Evolutionary conservation across 495 filamentous ascomycete species (phyloP).

Genomic region (Barbatosphaeria neglecta): DNA sequence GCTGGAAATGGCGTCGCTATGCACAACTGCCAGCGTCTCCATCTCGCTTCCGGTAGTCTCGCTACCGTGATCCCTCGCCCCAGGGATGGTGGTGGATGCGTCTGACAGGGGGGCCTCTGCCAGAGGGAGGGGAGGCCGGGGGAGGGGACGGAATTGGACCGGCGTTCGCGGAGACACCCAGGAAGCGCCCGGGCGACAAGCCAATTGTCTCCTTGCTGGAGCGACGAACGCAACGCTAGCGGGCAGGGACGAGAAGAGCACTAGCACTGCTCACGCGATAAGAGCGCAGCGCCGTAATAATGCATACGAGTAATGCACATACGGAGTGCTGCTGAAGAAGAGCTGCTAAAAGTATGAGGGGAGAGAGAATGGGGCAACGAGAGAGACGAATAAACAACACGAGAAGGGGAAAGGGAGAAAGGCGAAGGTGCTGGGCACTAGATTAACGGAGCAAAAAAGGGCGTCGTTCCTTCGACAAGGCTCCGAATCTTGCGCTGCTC

Average conservation of each 20-base stretch:
- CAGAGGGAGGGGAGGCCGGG: not conserved
- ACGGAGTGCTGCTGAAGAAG: too few species aligned
- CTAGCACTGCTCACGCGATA: too few species aligned
- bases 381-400: too few species aligned
- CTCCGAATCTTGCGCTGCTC: not conserved
- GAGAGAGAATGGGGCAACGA: not conserved
- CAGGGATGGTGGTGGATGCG: not conserved
- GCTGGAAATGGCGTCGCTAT: not conserved
- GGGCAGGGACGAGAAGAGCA: too few species aligned
- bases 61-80: not conserved
- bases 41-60: not conserved
- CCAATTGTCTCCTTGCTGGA: too few species aligned
- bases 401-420: not conserved
- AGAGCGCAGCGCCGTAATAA: too few species aligned
- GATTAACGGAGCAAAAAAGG: too few species aligned
- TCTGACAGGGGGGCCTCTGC: not conserved
- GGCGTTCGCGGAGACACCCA: too few species aligned
- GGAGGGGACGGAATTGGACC: not conserved
- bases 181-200: too few species aligned
- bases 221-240: too few species aligned
- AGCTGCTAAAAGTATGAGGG: not conserved
- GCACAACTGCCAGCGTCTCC: not conserved
- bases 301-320: too few species aligned
- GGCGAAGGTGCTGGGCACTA: not conserved
- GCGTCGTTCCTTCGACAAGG: not conserved